phyloP scores from a whole-genome alignment of 208 protist genomes.

The Acanthamoeba royreba region DNA sequence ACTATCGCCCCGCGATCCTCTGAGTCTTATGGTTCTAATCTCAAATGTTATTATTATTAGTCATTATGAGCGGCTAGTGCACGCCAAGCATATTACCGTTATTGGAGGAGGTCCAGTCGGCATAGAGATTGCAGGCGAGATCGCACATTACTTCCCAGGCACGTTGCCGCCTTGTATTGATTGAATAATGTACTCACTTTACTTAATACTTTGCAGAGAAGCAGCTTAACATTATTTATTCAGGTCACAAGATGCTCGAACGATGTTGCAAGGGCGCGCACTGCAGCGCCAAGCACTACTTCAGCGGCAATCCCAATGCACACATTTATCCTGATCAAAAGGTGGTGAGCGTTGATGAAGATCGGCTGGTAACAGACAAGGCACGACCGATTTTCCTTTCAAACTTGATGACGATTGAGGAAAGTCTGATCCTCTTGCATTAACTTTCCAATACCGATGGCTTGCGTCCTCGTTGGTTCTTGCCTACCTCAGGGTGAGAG shows the following conservation, averaged over 20 bases:
- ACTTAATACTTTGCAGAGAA: background rate
- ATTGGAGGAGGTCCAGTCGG: slow-evolving; percentile 53
- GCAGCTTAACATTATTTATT: background rate
- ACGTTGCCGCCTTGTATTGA: background rate
- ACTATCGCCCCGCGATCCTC: background rate
- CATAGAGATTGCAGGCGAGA: slow-evolving; percentile 62
- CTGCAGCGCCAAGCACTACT: background rate
- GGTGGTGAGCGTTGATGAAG: background rate
- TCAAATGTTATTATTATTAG: background rate
- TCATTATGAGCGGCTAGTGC: background rate
- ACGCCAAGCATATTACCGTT: background rate
- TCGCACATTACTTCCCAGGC: slow-evolving; percentile 38
- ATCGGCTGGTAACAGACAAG: background rate
- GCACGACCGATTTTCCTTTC: no score
- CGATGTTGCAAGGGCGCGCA: background rate
- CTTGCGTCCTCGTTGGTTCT: no score
- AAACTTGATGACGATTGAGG: no score
- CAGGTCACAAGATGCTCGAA: background rate
- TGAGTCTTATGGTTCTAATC: background rate
- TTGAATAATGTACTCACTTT: background rate
- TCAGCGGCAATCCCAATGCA: background rate
- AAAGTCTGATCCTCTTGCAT: background rate
- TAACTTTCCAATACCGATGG: no score
- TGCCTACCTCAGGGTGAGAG: background rate
- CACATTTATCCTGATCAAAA: background rate